Percentiles rank a stretch among this genome's conserved stretches.
Conservation (phyloP, 257 asterid genomes). For the Przewalskia tangutica region DNA sequence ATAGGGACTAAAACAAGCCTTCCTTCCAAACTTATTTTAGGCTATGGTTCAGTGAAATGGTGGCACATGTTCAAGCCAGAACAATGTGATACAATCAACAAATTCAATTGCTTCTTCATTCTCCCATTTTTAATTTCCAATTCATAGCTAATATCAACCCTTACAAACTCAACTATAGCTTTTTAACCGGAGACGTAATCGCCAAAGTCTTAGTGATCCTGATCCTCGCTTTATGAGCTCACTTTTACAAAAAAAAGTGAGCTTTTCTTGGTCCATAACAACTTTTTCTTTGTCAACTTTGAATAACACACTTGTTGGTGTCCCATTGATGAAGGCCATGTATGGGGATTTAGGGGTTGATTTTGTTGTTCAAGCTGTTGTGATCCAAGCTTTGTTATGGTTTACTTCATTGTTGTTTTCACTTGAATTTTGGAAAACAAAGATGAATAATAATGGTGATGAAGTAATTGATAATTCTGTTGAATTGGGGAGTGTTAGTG, state of each 20-base stretch:
- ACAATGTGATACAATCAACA: conserved; percentile 19
- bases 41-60: conserved; percentile 25
- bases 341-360: conserved; percentile 21
- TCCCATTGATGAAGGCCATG: conserved; percentile 30
- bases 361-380: conserved; percentile 24
- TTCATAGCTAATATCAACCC: conserved; percentile 18
- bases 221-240: conserved; percentile 14
- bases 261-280: conserved; percentile 12
- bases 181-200: conserved; percentile 6
- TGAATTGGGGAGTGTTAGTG: background rate
- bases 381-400: conserved; percentile 21
- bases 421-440: conserved; percentile 13
- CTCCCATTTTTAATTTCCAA: conserved; percentile 20
- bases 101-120: conserved; percentile 19
- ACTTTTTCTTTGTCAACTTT: conserved; percentile 17
- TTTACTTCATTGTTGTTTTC: conserved; percentile 8
- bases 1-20: background rate
- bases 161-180: conserved; percentile 3
- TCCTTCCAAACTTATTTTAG: conserved; percentile 1
- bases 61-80: conserved; percentile 21
- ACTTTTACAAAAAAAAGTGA: conserved; percentile 8
- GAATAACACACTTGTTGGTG: conserved; percentile 28
- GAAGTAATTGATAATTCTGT: background rate
- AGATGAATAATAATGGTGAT: background rate
- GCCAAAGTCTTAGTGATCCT: conserved; percentile 1